Conservation (phyloP, 1,284 basidiomycete genomes). For the Cronartium quercuum region DNA sequence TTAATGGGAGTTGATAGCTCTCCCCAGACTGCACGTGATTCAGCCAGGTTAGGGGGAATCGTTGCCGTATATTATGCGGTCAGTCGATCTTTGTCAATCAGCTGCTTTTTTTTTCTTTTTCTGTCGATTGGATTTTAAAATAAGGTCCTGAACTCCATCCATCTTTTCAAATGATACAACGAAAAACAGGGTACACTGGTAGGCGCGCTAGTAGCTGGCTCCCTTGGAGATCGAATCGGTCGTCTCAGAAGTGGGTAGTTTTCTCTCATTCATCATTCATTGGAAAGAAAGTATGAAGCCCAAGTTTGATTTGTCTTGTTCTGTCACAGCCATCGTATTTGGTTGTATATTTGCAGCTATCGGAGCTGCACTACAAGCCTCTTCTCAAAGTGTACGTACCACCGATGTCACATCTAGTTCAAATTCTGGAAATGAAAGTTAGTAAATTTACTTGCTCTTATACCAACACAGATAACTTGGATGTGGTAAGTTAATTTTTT, state of each 20-base stretch:
- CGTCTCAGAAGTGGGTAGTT: conserved; percentile 13
- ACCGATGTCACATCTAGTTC: not conserved
- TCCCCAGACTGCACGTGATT: conserved; percentile 38
- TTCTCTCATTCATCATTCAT: not conserved
- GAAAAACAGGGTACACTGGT: conserved; percentile 46
- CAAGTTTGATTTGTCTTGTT: not conserved
- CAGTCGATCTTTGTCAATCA: not conserved
- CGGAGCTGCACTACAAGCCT: conserved; percentile 44
- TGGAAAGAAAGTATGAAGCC: not conserved
- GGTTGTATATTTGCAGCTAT: conserved; percentile 44
- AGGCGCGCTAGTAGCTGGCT: conserved; percentile 45
- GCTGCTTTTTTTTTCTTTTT: not conserved
- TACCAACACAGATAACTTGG: conserved; percentile 36
- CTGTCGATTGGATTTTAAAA: no score
- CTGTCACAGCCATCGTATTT: conserved; percentile 39
- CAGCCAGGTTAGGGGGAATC: conserved; percentile 43
- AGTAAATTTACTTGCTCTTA: not conserved
- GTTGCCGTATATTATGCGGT: conserved; percentile 34
- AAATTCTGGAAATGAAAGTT: not conserved
- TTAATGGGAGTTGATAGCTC: conserved; percentile 39
- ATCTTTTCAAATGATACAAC: conserved; percentile 43
- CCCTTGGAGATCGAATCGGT: conserved; percentile 43
- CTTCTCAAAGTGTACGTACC: conserved; percentile 40
- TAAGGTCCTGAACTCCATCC: conserved; percentile 37
- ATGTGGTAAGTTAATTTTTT: conserved; percentile 37